Evolutionary conservation across 306 rosid genomes (phyloP), one percentile per base, ranked within the genome.

Genomic region (Gleditsia sinensis): DNA sequence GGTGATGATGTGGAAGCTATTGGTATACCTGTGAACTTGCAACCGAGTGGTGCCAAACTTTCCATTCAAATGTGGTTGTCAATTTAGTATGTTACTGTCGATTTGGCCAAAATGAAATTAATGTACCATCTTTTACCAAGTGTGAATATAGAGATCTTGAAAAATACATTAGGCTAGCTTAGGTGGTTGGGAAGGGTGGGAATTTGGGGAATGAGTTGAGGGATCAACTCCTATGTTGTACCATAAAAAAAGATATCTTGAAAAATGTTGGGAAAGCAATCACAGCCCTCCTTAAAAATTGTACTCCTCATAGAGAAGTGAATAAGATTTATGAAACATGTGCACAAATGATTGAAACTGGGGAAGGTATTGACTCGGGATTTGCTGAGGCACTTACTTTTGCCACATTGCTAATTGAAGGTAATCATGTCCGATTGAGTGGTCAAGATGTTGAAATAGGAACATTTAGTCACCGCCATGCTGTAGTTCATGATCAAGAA

Each of bases 361-460:
- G 96, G 28, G 96, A 90, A 74, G 96, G 94, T 67, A 87, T 94
- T 56, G 98, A 91, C 78, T 91, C 97, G 98, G 98, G 97, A 45
- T 83, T 90, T 67, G 97, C 87, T 1, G 98, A 94, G 87, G 96
- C 96, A 75, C 98, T 94, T 68, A 96, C 98, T 68, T 91, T 91
- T 71, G 93, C 95, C 54, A 91, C 98, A 70, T 81, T 94, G 79
- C 43, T 94, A 11, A 88, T 84, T 64, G 98, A 94, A 83, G 97
- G 97, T 36, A 91, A 91, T 83, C 97, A 90, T 75, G 94, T 94
- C 53, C 83, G 97, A 16, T 50, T 88, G 83, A 94, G 98, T 56
- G 98, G 98, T 54, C 98, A 94, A 78, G 98, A 94, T 24, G 98
- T 91, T 72, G 97, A 94, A 82, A 85, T 97, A 75, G 98, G 97